phyloP scores from a whole-genome alignment of 2,329 filamentous ascomycete genomes.

The Alternaria conjuncta region DNA sequence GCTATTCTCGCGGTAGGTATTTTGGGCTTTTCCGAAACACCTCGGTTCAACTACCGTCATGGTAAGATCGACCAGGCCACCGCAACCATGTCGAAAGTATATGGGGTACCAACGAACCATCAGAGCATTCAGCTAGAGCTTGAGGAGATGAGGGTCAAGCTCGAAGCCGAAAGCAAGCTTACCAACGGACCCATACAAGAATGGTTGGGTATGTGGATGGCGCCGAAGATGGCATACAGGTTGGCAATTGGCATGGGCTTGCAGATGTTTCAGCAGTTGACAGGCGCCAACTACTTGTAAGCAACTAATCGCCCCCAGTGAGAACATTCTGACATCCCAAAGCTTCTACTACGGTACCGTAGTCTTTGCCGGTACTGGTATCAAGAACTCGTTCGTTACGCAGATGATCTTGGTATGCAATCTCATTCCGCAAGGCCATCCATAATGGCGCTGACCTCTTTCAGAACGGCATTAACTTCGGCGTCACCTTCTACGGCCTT shows the following conservation, averaged over 20 bases:
- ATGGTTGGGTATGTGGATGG: slow-evolving; percentile 65
- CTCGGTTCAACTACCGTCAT: slow-evolving; percentile 62
- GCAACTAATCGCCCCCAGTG: not conserved
- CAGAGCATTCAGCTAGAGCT: slow-evolving; percentile 59
- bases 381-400: slow-evolving; percentile 54
- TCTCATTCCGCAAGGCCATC: not conserved
- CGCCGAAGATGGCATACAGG: slow-evolving; percentile 70
- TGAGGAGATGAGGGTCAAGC: slow-evolving; percentile 61
- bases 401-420: slow-evolving; percentile 52
- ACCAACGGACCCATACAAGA: slow-evolving; percentile 54
- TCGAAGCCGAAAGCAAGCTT: slow-evolving; percentile 55
- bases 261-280: slow-evolving; percentile 71
- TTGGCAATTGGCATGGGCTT: slow-evolving; percentile 66
- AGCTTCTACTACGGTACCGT: slow-evolving; percentile 59
- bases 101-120: slow-evolving; percentile 62
- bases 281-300: slow-evolving; percentile 58
- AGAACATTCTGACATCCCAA: not conserved
- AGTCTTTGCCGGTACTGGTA: slow-evolving; percentile 50
- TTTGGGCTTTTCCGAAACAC: slow-evolving; percentile 61
- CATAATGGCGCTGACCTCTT: not conserved
- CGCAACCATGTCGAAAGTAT: slow-evolving; percentile 58
- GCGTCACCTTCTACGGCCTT: slow-evolving; percentile 53
- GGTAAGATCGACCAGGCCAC: slow-evolving; percentile 59
- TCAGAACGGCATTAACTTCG: slow-evolving; percentile 54
- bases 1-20: slow-evolving; percentile 61